Conservation (phyloP, 1,284 basidiomycete species). For the Mycosarcoma maydis region DNA sequence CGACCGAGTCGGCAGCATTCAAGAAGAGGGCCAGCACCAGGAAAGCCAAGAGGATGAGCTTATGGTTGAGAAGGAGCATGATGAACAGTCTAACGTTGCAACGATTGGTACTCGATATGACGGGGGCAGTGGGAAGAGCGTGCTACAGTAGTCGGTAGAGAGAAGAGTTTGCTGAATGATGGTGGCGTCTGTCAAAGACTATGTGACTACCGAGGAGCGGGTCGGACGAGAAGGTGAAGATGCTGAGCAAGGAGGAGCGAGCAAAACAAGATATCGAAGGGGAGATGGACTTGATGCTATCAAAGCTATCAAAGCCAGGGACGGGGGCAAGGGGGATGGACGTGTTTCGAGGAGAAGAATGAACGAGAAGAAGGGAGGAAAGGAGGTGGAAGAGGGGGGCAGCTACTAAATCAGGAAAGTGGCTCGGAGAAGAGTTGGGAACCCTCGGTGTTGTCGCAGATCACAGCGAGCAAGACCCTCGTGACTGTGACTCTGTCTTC, state of each 20-base stretch:
- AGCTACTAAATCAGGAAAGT: neutral
- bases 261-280: neutral
- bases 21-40: slow-evolving; percentile 36
- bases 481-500: too few relatives aligned
- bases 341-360: too few relatives aligned
- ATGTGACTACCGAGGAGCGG: slow-evolving; percentile 19
- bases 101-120: too few relatives aligned
- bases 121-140: too few relatives aligned
- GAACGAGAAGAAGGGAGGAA: neutral
- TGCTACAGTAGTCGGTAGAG: slow-evolving; percentile 33
- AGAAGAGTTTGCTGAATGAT: slow-evolving; percentile 22
- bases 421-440: neutral
- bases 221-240: neutral
- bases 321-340: neutral
- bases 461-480: too few relatives aligned
- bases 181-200: slow-evolving; percentile 47
- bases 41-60: slow-evolving; percentile 34
- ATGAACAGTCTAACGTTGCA: too few relatives aligned
- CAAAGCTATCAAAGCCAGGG: slow-evolving; percentile 33
- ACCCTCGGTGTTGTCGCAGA: slow-evolving; percentile 25
- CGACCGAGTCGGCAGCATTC: slow-evolving; percentile 17
- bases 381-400: neutral
- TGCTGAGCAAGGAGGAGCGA: slow-evolving; percentile 1
- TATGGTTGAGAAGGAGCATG: slow-evolving; percentile 44
- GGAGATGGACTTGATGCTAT: slow-evolving; percentile 23